Evolutionary conservation across 352 stramenopile genomes (phyloP).

Genomic region (Globisporangium takayamanum): DNA sequence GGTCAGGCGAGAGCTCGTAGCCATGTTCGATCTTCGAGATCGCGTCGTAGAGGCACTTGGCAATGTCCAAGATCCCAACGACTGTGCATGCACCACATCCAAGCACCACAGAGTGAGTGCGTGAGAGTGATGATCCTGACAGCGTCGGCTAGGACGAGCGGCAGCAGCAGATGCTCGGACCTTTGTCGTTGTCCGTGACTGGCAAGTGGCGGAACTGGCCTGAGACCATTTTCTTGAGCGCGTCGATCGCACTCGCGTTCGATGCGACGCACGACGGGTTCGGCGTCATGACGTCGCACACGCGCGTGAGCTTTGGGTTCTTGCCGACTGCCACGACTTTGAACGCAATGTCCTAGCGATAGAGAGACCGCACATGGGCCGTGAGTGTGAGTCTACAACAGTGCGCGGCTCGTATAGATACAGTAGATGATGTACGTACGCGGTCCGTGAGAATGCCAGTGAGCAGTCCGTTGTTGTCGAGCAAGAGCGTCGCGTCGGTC

Average conservation of each 20-base stretch:
- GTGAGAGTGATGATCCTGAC: no score
- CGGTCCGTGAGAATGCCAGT: constrained; percentile 95
- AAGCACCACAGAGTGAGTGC: not conserved
- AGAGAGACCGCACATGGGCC: not conserved
- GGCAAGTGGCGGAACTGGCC: constrained; percentile 95
- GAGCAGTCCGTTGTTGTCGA: constrained; percentile 82
- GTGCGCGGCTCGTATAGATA: not conserved
- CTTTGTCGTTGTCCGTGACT: constrained; percentile 87
- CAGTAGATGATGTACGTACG: constrained; percentile 16
- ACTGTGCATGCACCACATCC: constrained; percentile 33
- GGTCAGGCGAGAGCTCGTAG: constrained; percentile 68
- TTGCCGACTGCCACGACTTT: constrained; percentile 89
- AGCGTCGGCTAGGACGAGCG: no score
- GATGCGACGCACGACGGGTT: constrained; percentile 93
- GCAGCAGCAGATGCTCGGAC: constrained; percentile 15
- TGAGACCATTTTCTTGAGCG: constrained; percentile 96
- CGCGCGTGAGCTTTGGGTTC: constrained; percentile 63
- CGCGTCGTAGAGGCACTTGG: constrained; percentile 97
- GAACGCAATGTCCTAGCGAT: constrained; percentile 89
- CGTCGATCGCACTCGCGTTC: constrained; percentile 92
- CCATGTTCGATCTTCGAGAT: constrained; percentile 94
- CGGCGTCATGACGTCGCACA: constrained; percentile 91
- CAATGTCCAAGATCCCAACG: constrained; percentile 96
- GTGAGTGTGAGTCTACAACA: not conserved
- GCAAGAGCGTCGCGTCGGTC: constrained; percentile 90